phyloP scores from a whole-genome alignment of 2,329 filamentous ascomycete genomes.

The Aspergillus neotritici region DNA sequence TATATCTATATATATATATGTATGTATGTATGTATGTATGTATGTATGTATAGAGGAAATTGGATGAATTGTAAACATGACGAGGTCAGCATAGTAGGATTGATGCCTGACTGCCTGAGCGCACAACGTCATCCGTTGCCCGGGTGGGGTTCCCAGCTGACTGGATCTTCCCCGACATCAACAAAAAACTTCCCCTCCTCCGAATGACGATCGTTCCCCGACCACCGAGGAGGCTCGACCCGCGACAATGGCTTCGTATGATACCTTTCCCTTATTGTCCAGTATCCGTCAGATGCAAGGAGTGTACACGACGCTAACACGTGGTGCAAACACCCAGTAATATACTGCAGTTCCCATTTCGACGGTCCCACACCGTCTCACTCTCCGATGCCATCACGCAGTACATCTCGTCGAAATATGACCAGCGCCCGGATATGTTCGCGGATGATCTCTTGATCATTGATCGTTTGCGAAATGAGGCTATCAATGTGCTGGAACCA shows the following conservation, averaged over 20 bases:
- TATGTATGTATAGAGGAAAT: constrained; percentile 2
- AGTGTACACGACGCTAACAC: too few species aligned
- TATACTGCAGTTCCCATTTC: constrained; percentile 74
- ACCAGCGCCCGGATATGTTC: constrained; percentile 98
- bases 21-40: too few species aligned
- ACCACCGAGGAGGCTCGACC: constrained; percentile 7
- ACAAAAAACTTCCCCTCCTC: constrained; percentile 18
- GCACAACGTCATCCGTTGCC: constrained; percentile 31
- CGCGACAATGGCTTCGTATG: constrained; percentile 32
- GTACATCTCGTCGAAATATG: constrained; percentile 97
- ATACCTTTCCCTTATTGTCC: neutral
- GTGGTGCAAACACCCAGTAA: constrained; percentile 27
- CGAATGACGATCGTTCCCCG: constrained; percentile 8
- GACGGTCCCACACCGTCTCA: constrained; percentile 71
- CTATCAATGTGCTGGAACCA: constrained; percentile 82
- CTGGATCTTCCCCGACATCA: constrained; percentile 22
- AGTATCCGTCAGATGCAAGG: constrained; percentile 1
- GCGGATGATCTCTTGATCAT: constrained; percentile 80
- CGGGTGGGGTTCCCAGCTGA: constrained; percentile 16
- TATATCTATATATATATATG: too few species aligned
- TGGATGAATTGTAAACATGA: constrained; percentile 4
- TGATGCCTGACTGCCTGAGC: constrained; percentile 18
- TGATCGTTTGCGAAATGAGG: constrained; percentile 74
- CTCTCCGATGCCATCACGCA: constrained; percentile 79
- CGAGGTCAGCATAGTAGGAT: neutral